Conservation (phyloP, 1,284 basidiomycete genomes). For the Trichosporon sp. region DNA sequence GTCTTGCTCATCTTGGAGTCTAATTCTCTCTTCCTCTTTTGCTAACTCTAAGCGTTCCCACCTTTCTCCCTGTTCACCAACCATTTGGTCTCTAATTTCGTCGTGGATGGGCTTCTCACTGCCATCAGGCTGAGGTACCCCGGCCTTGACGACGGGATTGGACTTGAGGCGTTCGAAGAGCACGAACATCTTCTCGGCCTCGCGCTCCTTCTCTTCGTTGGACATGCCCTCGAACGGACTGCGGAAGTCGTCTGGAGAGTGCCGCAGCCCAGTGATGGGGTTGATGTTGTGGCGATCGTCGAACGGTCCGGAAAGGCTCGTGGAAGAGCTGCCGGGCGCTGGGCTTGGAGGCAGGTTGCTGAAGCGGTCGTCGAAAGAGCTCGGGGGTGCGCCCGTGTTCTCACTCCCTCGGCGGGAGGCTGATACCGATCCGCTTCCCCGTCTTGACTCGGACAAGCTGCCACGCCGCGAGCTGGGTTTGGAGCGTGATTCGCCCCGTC, state of each 20-base stretch:
- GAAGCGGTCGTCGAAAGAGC: background rate
- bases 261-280: constrained; percentile 66
- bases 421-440: background rate
- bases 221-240: constrained; percentile 60
- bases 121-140: constrained; percentile 27
- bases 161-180: constrained; percentile 80
- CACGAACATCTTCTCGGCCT: constrained; percentile 82
- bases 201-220: constrained; percentile 82
- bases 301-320: background rate
- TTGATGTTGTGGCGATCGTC: constrained; percentile 45
- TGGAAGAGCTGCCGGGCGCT: no score
- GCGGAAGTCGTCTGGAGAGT: constrained; percentile 38
- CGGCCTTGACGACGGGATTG: constrained; percentile 50
- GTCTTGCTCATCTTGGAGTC: constrained; percentile 32
- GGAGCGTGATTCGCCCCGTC: background rate
- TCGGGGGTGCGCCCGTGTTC: background rate
- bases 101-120: constrained; percentile 25
- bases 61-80: constrained; percentile 52
- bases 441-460: background rate
- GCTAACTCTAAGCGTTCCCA: constrained; percentile 28
- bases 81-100: constrained; percentile 68
- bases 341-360: background rate
- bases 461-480: background rate
- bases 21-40: constrained; percentile 28
- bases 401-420: background rate